Evolutionary conservation across 331 rosid species (phyloP).

Genomic region (Stylosanthes scabra): DNA sequence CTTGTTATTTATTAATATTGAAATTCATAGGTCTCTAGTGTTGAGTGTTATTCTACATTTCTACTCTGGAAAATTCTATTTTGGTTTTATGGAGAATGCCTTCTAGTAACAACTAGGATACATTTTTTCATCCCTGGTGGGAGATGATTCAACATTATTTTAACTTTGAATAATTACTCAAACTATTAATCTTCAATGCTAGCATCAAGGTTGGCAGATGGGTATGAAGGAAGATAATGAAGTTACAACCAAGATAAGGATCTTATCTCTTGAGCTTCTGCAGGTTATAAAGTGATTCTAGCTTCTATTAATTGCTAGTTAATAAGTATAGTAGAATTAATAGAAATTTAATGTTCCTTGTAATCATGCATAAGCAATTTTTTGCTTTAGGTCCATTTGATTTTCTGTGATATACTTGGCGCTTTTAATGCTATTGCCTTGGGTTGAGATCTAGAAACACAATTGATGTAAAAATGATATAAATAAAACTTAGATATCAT

Average conservation of each 20-base stretch:
- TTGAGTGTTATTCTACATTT: not conserved
- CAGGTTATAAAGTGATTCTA: constrained; percentile 63
- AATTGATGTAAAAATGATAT: not conserved
- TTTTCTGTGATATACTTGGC: constrained; percentile 26
- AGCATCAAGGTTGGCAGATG: constrained; percentile 95
- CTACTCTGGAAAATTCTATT: not conserved
- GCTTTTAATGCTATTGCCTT: constrained; percentile 22
- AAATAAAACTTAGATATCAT: not conserved
- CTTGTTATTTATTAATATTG: not conserved
- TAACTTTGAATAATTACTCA: too few species aligned
- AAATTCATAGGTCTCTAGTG: not conserved
- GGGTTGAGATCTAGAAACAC: constrained; percentile 32
- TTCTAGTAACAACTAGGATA: not conserved
- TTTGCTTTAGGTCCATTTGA: constrained; percentile 23
- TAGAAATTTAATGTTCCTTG: constrained; percentile 27
- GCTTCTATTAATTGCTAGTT: constrained; percentile 29
- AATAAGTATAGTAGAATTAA: constrained; percentile 22
- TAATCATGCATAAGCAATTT: constrained; percentile 26
- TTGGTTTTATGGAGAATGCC: not conserved
- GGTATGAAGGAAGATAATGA: constrained; percentile 97
- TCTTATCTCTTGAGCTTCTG: constrained; percentile 98
- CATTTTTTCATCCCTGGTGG: not conserved
- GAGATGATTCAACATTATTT: not conserved
- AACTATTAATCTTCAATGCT: too few species aligned
- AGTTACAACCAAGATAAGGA: constrained; percentile 89